phyloP scores from a whole-genome alignment of 768 basidiomycete species.

The Melanogaster broomeanus region DNA sequence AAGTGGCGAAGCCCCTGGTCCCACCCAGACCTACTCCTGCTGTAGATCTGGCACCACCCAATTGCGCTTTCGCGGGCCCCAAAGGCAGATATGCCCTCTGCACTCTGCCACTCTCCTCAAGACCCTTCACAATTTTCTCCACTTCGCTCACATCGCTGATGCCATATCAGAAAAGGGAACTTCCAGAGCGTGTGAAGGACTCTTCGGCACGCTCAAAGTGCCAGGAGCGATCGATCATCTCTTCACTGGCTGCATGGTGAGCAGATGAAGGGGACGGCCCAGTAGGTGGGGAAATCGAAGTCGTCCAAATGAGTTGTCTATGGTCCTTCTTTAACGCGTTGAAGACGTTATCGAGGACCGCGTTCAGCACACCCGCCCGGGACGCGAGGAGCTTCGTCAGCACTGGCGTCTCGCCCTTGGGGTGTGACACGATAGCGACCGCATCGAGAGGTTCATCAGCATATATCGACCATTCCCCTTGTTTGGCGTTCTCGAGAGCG shows the following conservation, averaged over 20 bases:
- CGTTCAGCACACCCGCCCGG: constrained; percentile 88
- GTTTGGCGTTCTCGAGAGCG: constrained; percentile 61
- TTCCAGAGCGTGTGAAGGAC: constrained; percentile 92
- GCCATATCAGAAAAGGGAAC: constrained; percentile 97
- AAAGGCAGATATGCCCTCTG: constrained; percentile 84
- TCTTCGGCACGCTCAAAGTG: constrained; percentile 99
- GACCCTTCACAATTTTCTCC: constrained; percentile 79
- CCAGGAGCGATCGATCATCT: constrained; percentile 84
- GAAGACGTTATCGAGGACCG: constrained; percentile 96
- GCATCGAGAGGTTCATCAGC: constrained; percentile 98
- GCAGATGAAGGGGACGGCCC: constrained; percentile 5
- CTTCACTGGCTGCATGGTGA: constrained; percentile 61
- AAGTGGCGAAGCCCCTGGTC: constrained; percentile 19
- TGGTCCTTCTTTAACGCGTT: constrained; percentile 95
- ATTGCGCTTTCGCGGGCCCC: constrained; percentile 16
- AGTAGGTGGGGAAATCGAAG: constrained; percentile 50
- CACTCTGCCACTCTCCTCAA: constrained; percentile 79
- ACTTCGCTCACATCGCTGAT: constrained; percentile 90
- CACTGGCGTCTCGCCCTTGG: constrained; percentile 84
- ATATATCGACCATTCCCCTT: constrained; percentile 89
- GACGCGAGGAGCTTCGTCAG: constrained; percentile 92
- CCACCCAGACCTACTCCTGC: no score
- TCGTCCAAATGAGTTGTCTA: constrained; percentile 95
- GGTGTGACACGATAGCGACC: constrained; percentile 91
- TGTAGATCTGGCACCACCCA: constrained; percentile 12